Conservation (phyloP, 139 green algal species). For the Chlamydomonas sp. region DNA sequence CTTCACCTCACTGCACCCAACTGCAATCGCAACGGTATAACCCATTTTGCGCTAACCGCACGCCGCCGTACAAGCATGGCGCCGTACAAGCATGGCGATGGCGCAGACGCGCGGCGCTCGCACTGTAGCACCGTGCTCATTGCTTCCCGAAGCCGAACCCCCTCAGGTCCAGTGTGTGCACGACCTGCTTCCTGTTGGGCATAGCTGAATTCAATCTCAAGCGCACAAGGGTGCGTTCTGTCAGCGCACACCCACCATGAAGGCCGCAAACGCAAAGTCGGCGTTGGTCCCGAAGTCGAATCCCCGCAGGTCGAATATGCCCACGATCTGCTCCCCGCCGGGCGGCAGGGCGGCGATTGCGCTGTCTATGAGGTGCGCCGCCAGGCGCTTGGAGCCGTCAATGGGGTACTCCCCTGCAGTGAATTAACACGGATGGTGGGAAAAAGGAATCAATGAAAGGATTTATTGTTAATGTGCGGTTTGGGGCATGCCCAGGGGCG, state of each 20-base stretch:
- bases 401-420: constrained; percentile 72
- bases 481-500: background rate
- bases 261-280: constrained; percentile 89
- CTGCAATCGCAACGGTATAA: too few species aligned
- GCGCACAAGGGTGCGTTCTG: background rate
- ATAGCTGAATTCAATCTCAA: background rate
- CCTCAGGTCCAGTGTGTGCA: too few species aligned
- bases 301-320: constrained; percentile 92
- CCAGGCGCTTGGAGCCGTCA: constrained; percentile 77
- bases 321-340: constrained; percentile 83
- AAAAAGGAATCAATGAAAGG: background rate
- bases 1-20: too few species aligned
- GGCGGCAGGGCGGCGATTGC: constrained; percentile 65
- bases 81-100: too few species aligned
- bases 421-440: background rate
- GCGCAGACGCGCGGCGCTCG: too few species aligned
- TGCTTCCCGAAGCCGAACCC: too few species aligned
- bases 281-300: constrained; percentile 83
- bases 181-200: too few species aligned
- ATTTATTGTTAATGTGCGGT: background rate
- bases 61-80: too few species aligned
- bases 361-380: constrained; percentile 75
- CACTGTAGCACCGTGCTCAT: too few species aligned
- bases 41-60: too few species aligned
- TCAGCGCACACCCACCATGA: constrained; percentile 75